Conservation (phyloP, 495 filamentous ascomycete genomes). For the Aspergillus sparsus region DNA sequence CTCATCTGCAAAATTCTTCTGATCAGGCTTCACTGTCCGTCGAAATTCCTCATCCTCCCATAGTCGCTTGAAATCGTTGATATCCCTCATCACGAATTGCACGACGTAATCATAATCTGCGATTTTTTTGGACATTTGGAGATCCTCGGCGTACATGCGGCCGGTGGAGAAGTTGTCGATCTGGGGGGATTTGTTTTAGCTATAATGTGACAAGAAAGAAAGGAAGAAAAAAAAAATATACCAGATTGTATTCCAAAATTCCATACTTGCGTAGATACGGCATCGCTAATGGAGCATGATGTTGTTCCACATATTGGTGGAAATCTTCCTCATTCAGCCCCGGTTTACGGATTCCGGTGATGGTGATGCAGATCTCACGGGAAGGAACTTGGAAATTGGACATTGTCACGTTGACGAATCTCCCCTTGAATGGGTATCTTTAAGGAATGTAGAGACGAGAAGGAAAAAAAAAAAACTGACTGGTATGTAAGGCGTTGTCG, state of each 20-base stretch:
- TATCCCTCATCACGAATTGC: slow-evolving; percentile 20
- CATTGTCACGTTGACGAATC: too few species aligned
- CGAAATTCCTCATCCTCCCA: slow-evolving; percentile 19
- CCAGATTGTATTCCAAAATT: slow-evolving; percentile 19
- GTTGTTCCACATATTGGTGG: slow-evolving; percentile 2
- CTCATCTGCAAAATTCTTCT: slow-evolving; percentile 20
- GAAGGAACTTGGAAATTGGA: too few species aligned
- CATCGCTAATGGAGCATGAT: slow-evolving; percentile 16
- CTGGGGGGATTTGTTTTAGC: background rate
- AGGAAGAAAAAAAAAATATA: background rate
- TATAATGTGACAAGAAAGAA: background rate
- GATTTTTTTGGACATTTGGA: slow-evolving; percentile 19
- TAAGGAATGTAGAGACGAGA: too few species aligned
- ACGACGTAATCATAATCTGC: slow-evolving; percentile 20
- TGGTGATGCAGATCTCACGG: slow-evolving; percentile 17
- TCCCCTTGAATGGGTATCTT: too few species aligned
- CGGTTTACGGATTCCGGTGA: slow-evolving; percentile 20
- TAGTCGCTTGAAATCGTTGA: slow-evolving; percentile 12
- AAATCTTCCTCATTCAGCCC: slow-evolving; percentile 16
- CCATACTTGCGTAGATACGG: slow-evolving; percentile 17
- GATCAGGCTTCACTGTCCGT: slow-evolving; percentile 17
- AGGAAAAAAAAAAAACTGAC: too few species aligned
- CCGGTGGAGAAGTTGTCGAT: slow-evolving; percentile 16
- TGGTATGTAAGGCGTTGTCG: too few species aligned
- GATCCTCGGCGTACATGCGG: slow-evolving; percentile 5